These are phyloP conservation scores for Theobroma cacao DNA, from an alignment of 345 rosid species.

Conservation along the genomic window DNA sequence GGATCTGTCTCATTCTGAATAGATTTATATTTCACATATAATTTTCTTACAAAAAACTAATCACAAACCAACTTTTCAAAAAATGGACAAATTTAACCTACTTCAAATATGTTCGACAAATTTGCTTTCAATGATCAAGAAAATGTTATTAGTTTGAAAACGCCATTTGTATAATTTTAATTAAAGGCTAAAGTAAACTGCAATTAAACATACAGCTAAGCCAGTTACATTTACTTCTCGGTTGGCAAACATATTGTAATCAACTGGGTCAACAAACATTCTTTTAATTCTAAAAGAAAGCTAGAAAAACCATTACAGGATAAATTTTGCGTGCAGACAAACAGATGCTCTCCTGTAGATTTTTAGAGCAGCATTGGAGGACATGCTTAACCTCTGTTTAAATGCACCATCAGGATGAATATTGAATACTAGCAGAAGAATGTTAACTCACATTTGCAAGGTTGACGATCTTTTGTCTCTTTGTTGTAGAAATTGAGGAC, in stretches of 20 bases:
- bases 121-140: not conserved
- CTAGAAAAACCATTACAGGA: too few species aligned
- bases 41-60: not conserved
- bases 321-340: not conserved
- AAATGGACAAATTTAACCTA: not conserved
- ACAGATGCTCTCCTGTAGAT: not conserved
- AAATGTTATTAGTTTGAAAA: not conserved
- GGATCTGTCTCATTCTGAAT: not conserved
- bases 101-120: not conserved
- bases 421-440: not conserved
- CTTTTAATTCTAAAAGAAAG: not conserved
- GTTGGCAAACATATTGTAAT: not conserved
- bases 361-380: not conserved
- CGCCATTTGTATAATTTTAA: not conserved
- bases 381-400: not conserved
- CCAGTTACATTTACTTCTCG: not conserved
- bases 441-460: constrained; percentile 33
- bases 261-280: not conserved
- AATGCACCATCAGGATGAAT: not conserved
- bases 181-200: not conserved
- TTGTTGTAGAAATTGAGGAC: constrained; percentile 38
- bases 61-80: not conserved
- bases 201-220: not conserved
- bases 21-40: not conserved
- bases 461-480: constrained; percentile 52